Evolutionary conservation across 257 asterid genomes (phyloP).

Genomic region (Petunia axillaris): DNA sequence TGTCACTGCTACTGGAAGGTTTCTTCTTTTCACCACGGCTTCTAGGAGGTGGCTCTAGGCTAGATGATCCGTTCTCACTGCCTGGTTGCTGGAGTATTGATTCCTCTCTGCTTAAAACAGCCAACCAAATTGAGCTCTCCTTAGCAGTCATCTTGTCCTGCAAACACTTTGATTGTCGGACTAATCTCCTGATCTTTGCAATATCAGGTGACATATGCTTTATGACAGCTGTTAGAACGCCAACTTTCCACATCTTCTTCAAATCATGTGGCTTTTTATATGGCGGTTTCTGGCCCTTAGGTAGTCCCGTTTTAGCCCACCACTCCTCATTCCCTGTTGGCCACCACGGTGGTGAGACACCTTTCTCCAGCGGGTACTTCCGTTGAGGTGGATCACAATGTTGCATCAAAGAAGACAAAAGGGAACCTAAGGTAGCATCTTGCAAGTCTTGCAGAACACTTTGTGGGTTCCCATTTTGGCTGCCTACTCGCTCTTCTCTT

Average conservation of each 20-base stretch:
- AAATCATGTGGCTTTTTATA: constrained; percentile 75
- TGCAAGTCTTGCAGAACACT: constrained; percentile 58
- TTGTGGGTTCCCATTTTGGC: constrained; percentile 40
- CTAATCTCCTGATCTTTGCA: constrained; percentile 65
- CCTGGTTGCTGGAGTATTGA: constrained; percentile 52
- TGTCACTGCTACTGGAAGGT: constrained; percentile 59
- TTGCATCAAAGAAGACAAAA: constrained; percentile 71
- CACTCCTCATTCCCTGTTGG: constrained; percentile 74
- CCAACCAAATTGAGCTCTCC: constrained; percentile 83
- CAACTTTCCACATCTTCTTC: constrained; percentile 77
- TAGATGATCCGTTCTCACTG: constrained; percentile 78
- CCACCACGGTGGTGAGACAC: constrained; percentile 76
- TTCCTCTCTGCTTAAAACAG: constrained; percentile 76
- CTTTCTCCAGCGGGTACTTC: constrained; percentile 64
- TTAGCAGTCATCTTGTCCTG: constrained; percentile 96
- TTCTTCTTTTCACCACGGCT: constrained; percentile 54
- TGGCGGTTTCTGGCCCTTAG: constrained; percentile 56
- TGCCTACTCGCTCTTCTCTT: constrained; percentile 40
- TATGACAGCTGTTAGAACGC: constrained; percentile 70
- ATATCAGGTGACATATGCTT: constrained; percentile 89
- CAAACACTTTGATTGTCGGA: constrained; percentile 74
- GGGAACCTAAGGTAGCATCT: constrained; percentile 69
- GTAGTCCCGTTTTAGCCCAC: constrained; percentile 58
- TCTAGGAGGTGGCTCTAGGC: constrained; percentile 59
- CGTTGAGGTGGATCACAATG: constrained; percentile 77